Evolutionary conservation across 768 basidiomycete species (phyloP).

Genomic region (Porpolomopsis calyptriformis): DNA sequence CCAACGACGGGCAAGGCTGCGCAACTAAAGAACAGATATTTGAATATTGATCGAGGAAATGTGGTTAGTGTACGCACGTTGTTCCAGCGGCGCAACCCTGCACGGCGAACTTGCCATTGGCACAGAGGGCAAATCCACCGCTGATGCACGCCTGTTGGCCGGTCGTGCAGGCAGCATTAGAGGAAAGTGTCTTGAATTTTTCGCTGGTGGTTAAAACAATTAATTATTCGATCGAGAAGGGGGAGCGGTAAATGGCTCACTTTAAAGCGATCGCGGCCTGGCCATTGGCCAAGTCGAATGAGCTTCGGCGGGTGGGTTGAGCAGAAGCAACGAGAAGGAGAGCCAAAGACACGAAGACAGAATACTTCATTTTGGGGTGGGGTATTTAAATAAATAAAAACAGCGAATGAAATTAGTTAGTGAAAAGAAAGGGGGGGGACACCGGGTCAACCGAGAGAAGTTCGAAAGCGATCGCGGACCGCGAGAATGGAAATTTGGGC

Average conservation of each 20-base stretch:
- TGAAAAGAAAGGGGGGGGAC: constrained; percentile 11
- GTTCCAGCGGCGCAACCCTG: constrained; percentile 28
- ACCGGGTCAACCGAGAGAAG: no score
- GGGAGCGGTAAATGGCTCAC: constrained; percentile 32
- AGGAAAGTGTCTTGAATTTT: constrained; percentile 9
- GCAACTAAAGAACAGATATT: constrained; percentile 24
- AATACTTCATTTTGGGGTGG: constrained; percentile 27
- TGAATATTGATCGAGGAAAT: background rate
- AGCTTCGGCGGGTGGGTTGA: constrained; percentile 4
- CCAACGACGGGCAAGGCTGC: constrained; percentile 37
- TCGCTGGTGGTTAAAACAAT: constrained; percentile 6
- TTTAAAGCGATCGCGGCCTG: constrained; percentile 41
- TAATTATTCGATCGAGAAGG: constrained; percentile 14
- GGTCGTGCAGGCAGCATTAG: constrained; percentile 20
- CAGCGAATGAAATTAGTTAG: background rate
- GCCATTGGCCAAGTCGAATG: constrained; percentile 29
- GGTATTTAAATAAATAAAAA: constrained; percentile 7
- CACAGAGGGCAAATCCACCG: constrained; percentile 42
- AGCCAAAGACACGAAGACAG: constrained; percentile 19
- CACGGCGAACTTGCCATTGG: constrained; percentile 31
- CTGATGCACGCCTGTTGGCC: constrained; percentile 39
- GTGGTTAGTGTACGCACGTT: constrained; percentile 26
- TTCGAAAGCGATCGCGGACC: background rate
- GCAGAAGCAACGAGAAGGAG: constrained; percentile 18
- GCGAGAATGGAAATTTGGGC: no score